These are phyloP conservation scores for Trichoderma cornu-damae DNA, from an alignment of 2,329 filamentous ascomycete genomes.

Conservation along the genomic window DNA sequence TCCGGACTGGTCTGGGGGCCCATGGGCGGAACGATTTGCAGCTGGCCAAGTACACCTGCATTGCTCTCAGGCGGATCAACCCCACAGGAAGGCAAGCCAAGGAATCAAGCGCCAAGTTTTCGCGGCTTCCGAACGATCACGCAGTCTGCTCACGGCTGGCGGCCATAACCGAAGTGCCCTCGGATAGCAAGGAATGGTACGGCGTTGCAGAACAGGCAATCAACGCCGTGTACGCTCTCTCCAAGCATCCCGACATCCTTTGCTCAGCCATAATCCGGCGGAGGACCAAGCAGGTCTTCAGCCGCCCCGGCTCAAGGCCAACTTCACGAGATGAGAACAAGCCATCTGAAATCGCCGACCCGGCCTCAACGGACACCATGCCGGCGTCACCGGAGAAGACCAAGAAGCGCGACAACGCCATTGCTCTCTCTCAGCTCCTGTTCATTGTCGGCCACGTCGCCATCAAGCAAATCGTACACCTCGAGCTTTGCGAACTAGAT, in stretches of 20 bases:
- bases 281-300: constrained; percentile 80
- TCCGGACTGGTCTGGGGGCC: constrained; percentile 79
- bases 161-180: constrained; percentile 76
- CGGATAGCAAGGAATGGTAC: constrained; percentile 92
- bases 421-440: constrained; percentile 80
- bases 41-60: constrained; percentile 90
- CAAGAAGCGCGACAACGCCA: constrained; percentile 60
- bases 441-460: constrained; percentile 96
- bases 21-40: constrained; percentile 78
- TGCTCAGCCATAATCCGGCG: constrained; percentile 86
- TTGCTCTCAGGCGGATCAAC: constrained; percentile 86
- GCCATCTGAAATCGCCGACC: constrained; percentile 29
- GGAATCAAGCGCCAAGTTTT: constrained; percentile 61
- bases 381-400: constrained; percentile 34
- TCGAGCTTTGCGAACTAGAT: constrained; percentile 94
- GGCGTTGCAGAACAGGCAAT: constrained; percentile 95
- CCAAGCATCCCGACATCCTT: constrained; percentile 87
- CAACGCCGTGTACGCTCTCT: constrained; percentile 87
- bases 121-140: constrained; percentile 85
- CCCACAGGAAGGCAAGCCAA: constrained; percentile 75
- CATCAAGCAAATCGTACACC: constrained; percentile 97
- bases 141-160: constrained; percentile 77
- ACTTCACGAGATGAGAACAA: constrained; percentile 43
- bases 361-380: constrained; percentile 28
- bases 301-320: constrained; percentile 35